Base-by-base conservation (phyloP, 345 rosid species). In the Dipteronia sinensis region DNA sequence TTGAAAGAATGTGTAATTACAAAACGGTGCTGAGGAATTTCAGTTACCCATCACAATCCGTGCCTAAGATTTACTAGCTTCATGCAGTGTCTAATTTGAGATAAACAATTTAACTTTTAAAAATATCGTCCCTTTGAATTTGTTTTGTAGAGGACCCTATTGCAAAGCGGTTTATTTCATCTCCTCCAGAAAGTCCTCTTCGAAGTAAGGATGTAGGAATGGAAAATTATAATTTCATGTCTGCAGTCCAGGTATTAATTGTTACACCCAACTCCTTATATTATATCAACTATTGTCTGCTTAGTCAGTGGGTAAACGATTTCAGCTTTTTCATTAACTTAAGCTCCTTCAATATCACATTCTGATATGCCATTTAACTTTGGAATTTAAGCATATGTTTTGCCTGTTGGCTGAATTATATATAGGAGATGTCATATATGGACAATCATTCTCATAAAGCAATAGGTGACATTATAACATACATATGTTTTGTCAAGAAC, bases 121-220 rank as follows among this genome's bases (percentile, higher is more conserved):
- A 68, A 6, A 3, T 2, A 72, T 72, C 62, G 40, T 25, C 10
- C 40, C 67, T 44, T 65, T 74, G 77, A 69, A 51, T 8, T 20
- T 70, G n/a, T 77, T 73, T 72, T 78, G 69, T 76, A 96, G 98
- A 86, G 62, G 98, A 96, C 76, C 95, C 98, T 55, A 87, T 92
- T 74, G 90, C 91, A 34, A 92, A 89, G 81, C 85, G 87, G 68
- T 82, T 82, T 75, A 74, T 74, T 55, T 81, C 78, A 78, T 83
- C 92, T 74, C 86, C 87, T 22, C 76, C 83, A 65, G 77, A 13
- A 82, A 80, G 29, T 83, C 71, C 87, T 77, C 78, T 79, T 82
- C 85, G 84, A 61, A 85, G 58, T 80, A 83, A 80, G 74, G 85
- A 76, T 80, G 65, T 76, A 16, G 78, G 83, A 34, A 72, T 71